These are phyloP conservation scores for Goffeauzyma gilvescens DNA, from an alignment of 768 basidiomycete genomes.

Conservation along the genomic window DNA sequence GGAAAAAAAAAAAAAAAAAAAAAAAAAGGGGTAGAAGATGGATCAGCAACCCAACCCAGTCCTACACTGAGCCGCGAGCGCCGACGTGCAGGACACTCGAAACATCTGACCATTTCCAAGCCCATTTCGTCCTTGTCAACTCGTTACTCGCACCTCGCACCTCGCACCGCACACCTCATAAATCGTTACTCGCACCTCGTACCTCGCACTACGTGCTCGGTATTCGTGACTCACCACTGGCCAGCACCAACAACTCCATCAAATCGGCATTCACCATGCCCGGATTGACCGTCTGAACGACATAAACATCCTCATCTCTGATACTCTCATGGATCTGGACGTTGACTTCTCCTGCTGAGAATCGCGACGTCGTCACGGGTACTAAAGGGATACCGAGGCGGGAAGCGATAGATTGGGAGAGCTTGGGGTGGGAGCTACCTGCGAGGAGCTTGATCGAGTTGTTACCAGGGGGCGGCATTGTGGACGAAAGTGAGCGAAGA, in stretches of 20 bases:
- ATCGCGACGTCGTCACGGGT: conserved; percentile 68
- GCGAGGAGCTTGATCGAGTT: conserved; percentile 8
- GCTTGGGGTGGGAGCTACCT: conserved; percentile 90
- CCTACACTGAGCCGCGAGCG: no score
- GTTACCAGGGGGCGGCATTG: no score
- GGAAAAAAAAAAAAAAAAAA: no score
- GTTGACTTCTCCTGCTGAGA: conserved; percentile 75
- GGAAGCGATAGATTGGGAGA: conserved; percentile 73
- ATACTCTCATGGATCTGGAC: conserved; percentile 88
- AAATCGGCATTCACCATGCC: conserved; percentile 60
- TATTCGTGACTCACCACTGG: conserved; percentile 47
- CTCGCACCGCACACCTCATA: no score
- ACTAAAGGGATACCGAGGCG: conserved; percentile 80
- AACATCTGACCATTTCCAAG: no score
- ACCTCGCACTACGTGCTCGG: no score
- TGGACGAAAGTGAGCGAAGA: no score
- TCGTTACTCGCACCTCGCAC: no score
- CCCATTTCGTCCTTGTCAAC: background rate
- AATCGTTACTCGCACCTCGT: no score
- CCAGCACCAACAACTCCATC: conserved; percentile 98
- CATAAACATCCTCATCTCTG: conserved; percentile 95
- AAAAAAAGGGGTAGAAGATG: no score
- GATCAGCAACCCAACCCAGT: no score
- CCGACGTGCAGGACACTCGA: no score
- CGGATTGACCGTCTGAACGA: conserved; percentile 49